phyloP scores from a whole-genome alignment of 2,329 filamentous ascomycete species.

The Tothia fuscella region DNA sequence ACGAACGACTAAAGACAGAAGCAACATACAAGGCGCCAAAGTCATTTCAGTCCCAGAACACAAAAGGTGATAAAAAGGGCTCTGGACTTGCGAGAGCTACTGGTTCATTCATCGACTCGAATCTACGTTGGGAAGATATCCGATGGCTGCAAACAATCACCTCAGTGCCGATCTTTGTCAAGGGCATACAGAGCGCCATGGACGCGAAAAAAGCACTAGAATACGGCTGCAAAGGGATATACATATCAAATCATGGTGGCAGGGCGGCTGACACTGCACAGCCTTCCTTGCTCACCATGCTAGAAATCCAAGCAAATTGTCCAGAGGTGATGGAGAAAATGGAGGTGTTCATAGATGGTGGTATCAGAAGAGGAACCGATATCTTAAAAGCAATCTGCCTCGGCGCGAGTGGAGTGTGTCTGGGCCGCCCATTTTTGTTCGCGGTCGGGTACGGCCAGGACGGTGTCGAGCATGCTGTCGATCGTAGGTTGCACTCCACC shows the following conservation, averaged over 20 bases:
- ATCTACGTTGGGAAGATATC: constrained; percentile 37
- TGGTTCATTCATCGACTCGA: constrained; percentile 42
- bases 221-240: constrained; percentile 32
- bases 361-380: constrained; percentile 26
- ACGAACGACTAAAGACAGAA: constrained; percentile 36
- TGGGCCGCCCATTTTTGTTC: constrained; percentile 27
- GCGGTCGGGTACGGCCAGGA: constrained; percentile 26
- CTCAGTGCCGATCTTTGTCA: constrained; percentile 30
- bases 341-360: constrained; percentile 27
- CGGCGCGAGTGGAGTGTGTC: constrained; percentile 27
- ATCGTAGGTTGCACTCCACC: constrained; percentile 20
- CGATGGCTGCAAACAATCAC: constrained; percentile 29
- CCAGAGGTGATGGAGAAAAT: constrained; percentile 25
- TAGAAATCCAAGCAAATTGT: constrained; percentile 26
- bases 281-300: constrained; percentile 22
- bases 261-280: constrained; percentile 17
- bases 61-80: constrained; percentile 42
- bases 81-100: constrained; percentile 44
- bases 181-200: constrained; percentile 29
- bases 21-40: constrained; percentile 24
- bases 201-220: constrained; percentile 31
- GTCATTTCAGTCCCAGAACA: constrained; percentile 23
- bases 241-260: constrained; percentile 42
- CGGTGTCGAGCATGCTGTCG: constrained; percentile 25
- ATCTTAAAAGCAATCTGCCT: constrained; percentile 28